Evolutionary conservation across 2,329 filamentous ascomycete genomes (phyloP).

Genomic region (Sporothrix euskadiensis): DNA sequence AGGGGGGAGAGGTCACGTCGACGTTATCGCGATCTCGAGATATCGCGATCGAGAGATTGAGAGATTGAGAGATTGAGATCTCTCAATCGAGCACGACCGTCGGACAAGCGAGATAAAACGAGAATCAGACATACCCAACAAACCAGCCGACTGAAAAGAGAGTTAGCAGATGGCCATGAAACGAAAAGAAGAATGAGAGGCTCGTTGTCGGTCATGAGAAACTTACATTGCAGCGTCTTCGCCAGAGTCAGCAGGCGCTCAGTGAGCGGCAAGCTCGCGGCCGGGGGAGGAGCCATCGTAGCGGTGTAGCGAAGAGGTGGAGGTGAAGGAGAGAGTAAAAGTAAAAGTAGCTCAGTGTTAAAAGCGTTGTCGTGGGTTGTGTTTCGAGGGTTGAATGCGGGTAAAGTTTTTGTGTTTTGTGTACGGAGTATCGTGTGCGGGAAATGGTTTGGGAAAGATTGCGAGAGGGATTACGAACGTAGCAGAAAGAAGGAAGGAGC

Average conservation of each 20-base stretch:
- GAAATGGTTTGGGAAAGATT: neutral
- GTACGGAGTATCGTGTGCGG: neutral
- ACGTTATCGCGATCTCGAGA: neutral
- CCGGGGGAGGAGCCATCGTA: constrained; percentile 71
- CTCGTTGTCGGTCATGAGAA: neutral
- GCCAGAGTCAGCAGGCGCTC: constrained; percentile 77
- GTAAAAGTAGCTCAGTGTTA: neutral
- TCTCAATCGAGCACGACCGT: neutral
- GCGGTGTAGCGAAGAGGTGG: neutral
- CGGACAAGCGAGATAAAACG: neutral
- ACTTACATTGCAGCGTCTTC: constrained; percentile 88
- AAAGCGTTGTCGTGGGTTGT: neutral
- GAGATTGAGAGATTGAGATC: too few relatives aligned
- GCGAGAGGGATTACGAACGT: constrained; percentile 26
- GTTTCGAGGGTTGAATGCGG: neutral
- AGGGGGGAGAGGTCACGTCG: too few relatives aligned
- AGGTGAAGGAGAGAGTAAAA: too few relatives aligned
- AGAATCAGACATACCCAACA: constrained; percentile 61
- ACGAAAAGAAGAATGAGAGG: constrained; percentile 28
- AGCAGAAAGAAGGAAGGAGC: too few relatives aligned
- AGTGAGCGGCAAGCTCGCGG: constrained; percentile 66
- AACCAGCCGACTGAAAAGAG: constrained; percentile 70
- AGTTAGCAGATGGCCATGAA: constrained; percentile 29
- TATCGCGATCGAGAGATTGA: too few relatives aligned
- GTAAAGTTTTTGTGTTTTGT: neutral